These are phyloP conservation scores for Myxozyma lipomycoides DNA, from an alignment of 805 yeast species.

Conservation along the genomic window DNA sequence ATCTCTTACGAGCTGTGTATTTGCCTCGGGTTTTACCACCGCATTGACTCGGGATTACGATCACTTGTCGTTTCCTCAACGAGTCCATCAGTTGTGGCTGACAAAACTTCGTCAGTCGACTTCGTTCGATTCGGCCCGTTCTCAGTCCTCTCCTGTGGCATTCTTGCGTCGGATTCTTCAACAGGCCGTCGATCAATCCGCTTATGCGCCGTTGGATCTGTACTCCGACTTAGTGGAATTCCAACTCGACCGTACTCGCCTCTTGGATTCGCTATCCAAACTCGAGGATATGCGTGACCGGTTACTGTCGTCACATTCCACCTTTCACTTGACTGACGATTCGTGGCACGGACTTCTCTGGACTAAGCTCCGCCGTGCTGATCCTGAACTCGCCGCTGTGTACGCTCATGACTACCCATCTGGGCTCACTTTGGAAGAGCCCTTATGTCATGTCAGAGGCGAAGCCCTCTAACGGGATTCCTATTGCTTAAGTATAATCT, in stretches of 20 bases:
- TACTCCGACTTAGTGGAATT: not conserved
- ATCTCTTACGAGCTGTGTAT: not conserved
- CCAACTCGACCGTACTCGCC: not conserved
- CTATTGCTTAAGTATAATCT: too few relatives aligned
- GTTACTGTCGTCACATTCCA: not conserved
- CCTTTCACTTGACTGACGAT: not conserved
- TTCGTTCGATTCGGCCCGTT: not conserved
- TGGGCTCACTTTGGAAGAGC: too few relatives aligned
- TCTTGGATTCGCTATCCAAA: not conserved
- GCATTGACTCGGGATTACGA: not conserved
- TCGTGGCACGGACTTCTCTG: not conserved
- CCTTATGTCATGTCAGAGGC: too few relatives aligned
- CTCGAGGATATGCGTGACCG: not conserved
- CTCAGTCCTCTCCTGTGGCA: not conserved
- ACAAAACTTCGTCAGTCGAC: not conserved
- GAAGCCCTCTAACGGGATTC: too few relatives aligned
- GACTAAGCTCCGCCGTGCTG: not conserved
- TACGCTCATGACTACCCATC: not conserved
- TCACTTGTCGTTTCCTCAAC: not conserved
- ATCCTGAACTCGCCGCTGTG: not conserved
- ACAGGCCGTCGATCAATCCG: not conserved
- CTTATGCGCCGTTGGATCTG: not conserved
- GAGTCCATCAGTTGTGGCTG: not conserved
- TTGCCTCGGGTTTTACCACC: not conserved
- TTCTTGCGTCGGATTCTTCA: not conserved